Evolutionary conservation across 176 grass and related monocot genomes (phyloP).

Genomic region (Pontederia paniculata): DNA sequence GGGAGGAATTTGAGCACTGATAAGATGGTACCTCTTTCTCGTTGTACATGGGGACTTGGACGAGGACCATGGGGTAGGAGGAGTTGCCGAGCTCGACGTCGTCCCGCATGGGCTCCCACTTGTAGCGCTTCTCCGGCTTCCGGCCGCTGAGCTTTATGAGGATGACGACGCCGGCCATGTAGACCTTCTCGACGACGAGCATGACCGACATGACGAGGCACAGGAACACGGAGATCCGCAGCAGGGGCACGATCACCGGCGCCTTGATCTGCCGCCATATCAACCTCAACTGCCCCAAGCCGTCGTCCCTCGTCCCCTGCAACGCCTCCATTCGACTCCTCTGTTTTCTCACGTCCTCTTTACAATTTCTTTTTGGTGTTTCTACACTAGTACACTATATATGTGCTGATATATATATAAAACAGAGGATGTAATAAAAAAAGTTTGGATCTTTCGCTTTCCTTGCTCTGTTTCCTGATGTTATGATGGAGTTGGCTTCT

Average conservation of each 20-base stretch:
- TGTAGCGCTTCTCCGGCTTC: slow-evolving; percentile 1
- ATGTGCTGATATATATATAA: too few species aligned
- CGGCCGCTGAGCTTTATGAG: background rate
- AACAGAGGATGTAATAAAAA: too few species aligned
- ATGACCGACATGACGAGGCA: slow-evolving; percentile 9
- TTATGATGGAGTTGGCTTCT: too few species aligned
- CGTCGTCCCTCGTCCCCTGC: slow-evolving; percentile 5
- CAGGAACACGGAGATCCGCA: background rate
- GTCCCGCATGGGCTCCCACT: slow-evolving; percentile 8
- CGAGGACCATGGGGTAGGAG: slow-evolving; percentile 7
- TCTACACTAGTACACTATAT: too few species aligned
- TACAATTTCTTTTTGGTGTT: background rate
- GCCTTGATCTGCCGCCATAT: slow-evolving; percentile 10
- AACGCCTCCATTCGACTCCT: background rate
- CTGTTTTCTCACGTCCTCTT: background rate
- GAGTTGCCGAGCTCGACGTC: slow-evolving; percentile 3
- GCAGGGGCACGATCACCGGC: slow-evolving; percentile 5
- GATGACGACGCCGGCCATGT: background rate
- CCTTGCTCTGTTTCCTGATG: too few species aligned
- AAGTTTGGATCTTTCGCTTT: too few species aligned
- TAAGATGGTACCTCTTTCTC: slow-evolving; percentile 1
- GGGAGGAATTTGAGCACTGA: background rate
- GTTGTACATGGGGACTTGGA: slow-evolving; percentile 13
- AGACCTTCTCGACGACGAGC: slow-evolving; percentile 3
- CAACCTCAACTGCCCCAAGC: background rate